Conservation (phyloP, 306 rosid genomes). For the Malus sylvestris region DNA sequence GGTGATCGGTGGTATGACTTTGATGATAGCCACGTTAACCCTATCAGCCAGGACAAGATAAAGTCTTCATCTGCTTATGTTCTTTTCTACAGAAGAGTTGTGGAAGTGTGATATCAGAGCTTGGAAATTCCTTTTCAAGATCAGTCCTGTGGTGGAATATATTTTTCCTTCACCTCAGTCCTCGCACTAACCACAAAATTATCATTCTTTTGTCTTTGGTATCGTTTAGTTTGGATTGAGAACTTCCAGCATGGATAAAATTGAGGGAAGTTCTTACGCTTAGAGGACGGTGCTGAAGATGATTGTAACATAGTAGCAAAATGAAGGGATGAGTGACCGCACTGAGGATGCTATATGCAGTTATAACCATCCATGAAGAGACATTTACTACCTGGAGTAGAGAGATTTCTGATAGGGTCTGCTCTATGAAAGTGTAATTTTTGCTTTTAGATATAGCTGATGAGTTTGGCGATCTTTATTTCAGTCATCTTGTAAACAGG, state of each 20-base stretch:
- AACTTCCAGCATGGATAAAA: constrained; percentile 20
- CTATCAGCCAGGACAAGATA: constrained; percentile 78
- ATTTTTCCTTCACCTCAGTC: constrained; percentile 24
- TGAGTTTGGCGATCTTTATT: not conserved
- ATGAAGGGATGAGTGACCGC: constrained; percentile 25
- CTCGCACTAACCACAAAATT: constrained; percentile 28
- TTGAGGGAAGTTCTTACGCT: constrained; percentile 14
- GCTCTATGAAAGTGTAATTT: constrained; percentile 19
- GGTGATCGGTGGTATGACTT: constrained; percentile 93
- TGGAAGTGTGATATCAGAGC: constrained; percentile 28
- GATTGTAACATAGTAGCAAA: constrained; percentile 31
- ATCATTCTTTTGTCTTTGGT: constrained; percentile 34
- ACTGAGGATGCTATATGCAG: constrained; percentile 30
- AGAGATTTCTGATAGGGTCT: constrained; percentile 14
- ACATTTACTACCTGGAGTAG: constrained; percentile 17
- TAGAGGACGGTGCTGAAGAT: constrained; percentile 29
- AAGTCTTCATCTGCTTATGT: constrained; percentile 96
- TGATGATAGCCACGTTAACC: constrained; percentile 83
- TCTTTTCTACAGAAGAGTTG: constrained; percentile 88
- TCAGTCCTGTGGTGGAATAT: constrained; percentile 19
- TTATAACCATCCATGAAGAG: constrained; percentile 24
- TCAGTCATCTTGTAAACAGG: not conserved
- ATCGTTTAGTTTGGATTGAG: constrained; percentile 22
- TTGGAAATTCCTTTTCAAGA: constrained; percentile 25
- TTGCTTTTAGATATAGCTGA: constrained; percentile 12